phyloP scores from a whole-genome alignment of 306 rosid genomes.

The Hippophae rhamnoides region DNA sequence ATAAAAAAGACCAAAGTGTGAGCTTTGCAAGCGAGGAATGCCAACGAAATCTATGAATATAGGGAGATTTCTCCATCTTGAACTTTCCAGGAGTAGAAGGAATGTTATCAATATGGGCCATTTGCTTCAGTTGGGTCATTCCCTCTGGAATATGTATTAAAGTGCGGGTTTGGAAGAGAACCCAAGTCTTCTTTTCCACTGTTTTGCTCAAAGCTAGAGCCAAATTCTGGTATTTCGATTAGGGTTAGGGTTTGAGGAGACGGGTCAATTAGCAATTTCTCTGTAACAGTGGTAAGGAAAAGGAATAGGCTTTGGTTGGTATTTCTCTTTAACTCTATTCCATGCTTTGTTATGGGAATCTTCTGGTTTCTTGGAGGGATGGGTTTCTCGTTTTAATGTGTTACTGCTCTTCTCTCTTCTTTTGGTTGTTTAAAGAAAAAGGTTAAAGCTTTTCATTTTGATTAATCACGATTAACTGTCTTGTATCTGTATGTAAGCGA shows the following conservation, averaged over 20 bases:
- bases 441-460: constrained; percentile 21
- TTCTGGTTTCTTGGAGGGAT: constrained; percentile 60
- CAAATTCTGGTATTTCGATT: constrained; percentile 6
- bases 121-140: constrained; percentile 50
- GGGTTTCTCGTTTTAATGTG: constrained; percentile 23
- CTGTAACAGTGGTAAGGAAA: constrained; percentile 12
- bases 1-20: constrained; percentile 62
- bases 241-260: constrained; percentile 23
- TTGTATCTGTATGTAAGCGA: background rate
- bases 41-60: constrained; percentile 65
- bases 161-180: constrained; percentile 14
- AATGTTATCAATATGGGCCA: constrained; percentile 65
- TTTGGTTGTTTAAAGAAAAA: constrained; percentile 17
- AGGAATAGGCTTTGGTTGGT: constrained; percentile 16
- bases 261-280: constrained; percentile 2
- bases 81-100: constrained; percentile 92
- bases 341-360: constrained; percentile 35
- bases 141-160: constrained; percentile 8
- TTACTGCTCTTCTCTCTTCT: constrained; percentile 22
- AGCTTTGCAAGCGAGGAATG: constrained; percentile 71
- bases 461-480: constrained; percentile 12
- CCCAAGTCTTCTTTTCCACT: constrained; percentile 21
- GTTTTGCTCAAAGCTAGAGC: background rate
- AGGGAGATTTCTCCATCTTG: constrained; percentile 79
- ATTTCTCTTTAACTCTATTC: constrained; percentile 10